Percentiles rank a stretch among this genome's conserved stretches.
Evolutionary conservation across 768 basidiomycete genomes (phyloP).

Genomic region (Leccinellum rugosiceps): DNA sequence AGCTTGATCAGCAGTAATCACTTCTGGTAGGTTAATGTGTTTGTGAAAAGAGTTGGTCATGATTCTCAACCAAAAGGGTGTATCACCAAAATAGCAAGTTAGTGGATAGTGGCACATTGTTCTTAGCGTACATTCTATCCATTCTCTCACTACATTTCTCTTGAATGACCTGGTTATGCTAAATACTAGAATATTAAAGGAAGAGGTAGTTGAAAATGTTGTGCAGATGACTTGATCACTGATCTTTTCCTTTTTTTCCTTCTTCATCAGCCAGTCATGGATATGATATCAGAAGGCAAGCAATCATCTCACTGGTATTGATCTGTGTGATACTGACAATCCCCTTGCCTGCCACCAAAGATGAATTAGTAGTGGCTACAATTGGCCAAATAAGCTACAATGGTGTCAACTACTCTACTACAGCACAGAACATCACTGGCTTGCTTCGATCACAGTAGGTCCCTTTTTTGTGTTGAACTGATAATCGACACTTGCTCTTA

Average conservation of each 20-base stretch:
- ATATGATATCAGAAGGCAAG: constrained; percentile 44
- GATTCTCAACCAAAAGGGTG: constrained; percentile 31
- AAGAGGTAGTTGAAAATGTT: constrained; percentile 31
- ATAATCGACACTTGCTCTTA: constrained; percentile 27
- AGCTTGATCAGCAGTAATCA: constrained; percentile 44
- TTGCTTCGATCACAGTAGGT: constrained; percentile 54
- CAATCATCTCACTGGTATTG: not conserved
- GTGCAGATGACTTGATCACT: not conserved
- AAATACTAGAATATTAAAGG: constrained; percentile 41
- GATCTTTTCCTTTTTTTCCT: not conserved
- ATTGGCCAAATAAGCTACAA: constrained; percentile 38
- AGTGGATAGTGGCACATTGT: constrained; percentile 49
- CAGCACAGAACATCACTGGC: constrained; percentile 44
- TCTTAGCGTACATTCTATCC: constrained; percentile 46
- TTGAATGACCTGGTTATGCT: not conserved
- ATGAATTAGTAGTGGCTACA: constrained; percentile 38
- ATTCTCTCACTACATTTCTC: not conserved
- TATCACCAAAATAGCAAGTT: constrained; percentile 55
- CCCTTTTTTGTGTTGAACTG: not conserved
- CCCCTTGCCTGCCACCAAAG: constrained; percentile 22
- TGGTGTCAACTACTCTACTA: constrained; percentile 48
- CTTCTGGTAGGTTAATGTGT: constrained; percentile 33
- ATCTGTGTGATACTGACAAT: not conserved
- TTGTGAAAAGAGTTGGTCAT: not conserved
- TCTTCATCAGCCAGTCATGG: constrained; percentile 33